Base-by-base conservation (phyloP, 2,329 filamentous ascomycete species). In the Fusarium nelsonii region DNA sequence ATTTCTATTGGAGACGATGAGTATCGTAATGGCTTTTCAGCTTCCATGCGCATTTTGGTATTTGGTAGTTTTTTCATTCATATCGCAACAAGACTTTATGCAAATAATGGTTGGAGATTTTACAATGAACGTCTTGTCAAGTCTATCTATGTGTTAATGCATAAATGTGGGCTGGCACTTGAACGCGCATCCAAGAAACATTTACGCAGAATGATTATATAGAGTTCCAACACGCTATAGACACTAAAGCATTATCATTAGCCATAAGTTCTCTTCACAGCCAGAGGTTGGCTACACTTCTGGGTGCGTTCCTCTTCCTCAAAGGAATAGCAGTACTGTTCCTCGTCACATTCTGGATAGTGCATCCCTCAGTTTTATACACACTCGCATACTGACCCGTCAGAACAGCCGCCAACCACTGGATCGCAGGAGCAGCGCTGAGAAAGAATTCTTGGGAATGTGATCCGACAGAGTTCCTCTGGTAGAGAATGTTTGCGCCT, bases 401-500 rank as follows among this genome's bases (percentile, higher is more conserved):
- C 30, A 74, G 28, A 26, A 71, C 60, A 23, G n/a, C 11, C 0
- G 51, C 51, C 10, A 74, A 6, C 64, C 70, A 74, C 11, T 68
- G 32, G 4, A 74, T 34, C 3, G 61, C 72, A 3, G 65, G n/a
- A 2, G 18, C 37, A 5, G 64, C 55, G 15, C 66, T 44, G 4
- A 60, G 41, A 1, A 15, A n/a, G 1, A 53, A 61, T 28, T 74
- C 72, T 11, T 68, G 28, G 0, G 58, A 20, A 28, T 74, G 72
- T 1, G 49, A 50, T 1, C 70, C 72, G 3, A 69, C 58, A 4
- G 64, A 39, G 9, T 74, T 74, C 8, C 72, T 46, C n/a, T 74
- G 49, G 11, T 74, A 74, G 4, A 74, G 4, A 6, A 74, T 73
- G 11, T 73, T 73, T 0, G 69, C 72, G 2, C 72, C 72, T 0